Percentiles rank a stretch among this genome's conserved stretches.
Evolutionary conservation across 1,139 yeast genomes (phyloP).

Genomic region (Pichia sorboxylosa): DNA sequence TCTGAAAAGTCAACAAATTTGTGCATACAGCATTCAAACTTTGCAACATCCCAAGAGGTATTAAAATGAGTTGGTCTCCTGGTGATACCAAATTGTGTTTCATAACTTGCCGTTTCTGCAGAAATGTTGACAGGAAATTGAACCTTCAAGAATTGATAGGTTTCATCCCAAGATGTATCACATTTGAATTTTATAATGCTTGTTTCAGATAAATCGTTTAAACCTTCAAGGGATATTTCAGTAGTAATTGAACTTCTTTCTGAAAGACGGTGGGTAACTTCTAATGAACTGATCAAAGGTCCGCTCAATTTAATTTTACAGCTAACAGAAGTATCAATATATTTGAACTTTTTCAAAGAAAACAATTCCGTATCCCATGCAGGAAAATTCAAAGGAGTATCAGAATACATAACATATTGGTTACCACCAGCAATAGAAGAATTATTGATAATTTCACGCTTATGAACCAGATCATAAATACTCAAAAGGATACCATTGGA

Average conservation of each 20-base stretch:
- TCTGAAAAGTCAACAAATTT: constrained; percentile 89
- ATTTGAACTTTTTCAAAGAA: constrained; percentile 57
- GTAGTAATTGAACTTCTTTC: constrained; percentile 50
- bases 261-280: constrained; percentile 50
- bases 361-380: constrained; percentile 97
- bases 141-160: constrained; percentile 79
- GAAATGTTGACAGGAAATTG: constrained; percentile 85
- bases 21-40: constrained; percentile 91
- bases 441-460: constrained; percentile 58
- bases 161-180: constrained; percentile 78
- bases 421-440: constrained; percentile 51
- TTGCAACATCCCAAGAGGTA: constrained; percentile 92
- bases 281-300: constrained; percentile 49
- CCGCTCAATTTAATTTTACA: constrained; percentile 43
- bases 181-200: constrained; percentile 42
- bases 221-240: constrained; percentile 58
- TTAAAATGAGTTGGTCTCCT: constrained; percentile 89
- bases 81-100: constrained; percentile 87
- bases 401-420: constrained; percentile 72
- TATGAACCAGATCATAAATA: constrained; percentile 47
- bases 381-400: constrained; percentile 80
- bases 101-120: constrained; percentile 70
- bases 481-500: constrained; percentile 56
- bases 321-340: constrained; percentile 32
- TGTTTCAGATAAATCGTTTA: constrained; percentile 23